Evolutionary conservation across 1,284 basidiomycete genomes (phyloP).

Genomic region (Ganoderma sp.): DNA sequence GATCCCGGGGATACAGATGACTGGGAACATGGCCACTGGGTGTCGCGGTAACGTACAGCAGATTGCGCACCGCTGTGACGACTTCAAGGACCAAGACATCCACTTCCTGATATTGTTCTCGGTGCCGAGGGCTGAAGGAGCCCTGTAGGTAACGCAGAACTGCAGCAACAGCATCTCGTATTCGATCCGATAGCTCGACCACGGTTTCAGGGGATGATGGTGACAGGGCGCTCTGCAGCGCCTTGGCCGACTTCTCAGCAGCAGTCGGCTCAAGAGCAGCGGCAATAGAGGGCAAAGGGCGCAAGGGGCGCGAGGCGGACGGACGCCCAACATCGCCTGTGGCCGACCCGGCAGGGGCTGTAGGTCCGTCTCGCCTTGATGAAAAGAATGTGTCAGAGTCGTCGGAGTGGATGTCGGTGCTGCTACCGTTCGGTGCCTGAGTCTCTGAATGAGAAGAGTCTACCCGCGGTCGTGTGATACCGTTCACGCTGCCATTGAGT

Average conservation of each 20-base stretch:
- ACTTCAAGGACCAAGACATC: conserved; percentile 67
- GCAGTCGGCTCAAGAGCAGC: conserved; percentile 56
- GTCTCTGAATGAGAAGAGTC: conserved; percentile 28
- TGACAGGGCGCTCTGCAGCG: conserved; percentile 66
- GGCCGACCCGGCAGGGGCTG: conserved; percentile 25
- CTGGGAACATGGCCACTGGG: conserved; percentile 67
- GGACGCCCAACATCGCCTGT: conserved; percentile 23
- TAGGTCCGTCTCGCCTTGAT: conserved; percentile 43
- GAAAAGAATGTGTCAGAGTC: conserved; percentile 73
- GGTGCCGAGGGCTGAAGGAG: conserved; percentile 43
- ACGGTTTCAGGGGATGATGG: conserved; percentile 63
- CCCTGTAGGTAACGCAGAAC: conserved; percentile 66
- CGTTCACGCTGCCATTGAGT: conserved; percentile 32
- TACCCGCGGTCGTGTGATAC: conserved; percentile 42
- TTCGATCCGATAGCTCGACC: conserved; percentile 61
- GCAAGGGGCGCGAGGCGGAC: conserved; percentile 22
- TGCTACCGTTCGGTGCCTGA: conserved; percentile 42
- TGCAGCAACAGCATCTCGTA: conserved; percentile 63
- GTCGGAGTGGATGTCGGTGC: conserved; percentile 70
- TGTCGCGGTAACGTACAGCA: conserved; percentile 73
- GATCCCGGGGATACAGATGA: conserved; percentile 58
- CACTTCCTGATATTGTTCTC: conserved; percentile 62
- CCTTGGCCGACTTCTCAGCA: conserved; percentile 69
- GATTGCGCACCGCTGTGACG: conserved; percentile 75
- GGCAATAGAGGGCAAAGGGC: conserved; percentile 13